Evolutionary conservation across 2,329 filamentous ascomycete genomes (phyloP), one percentile per base, ranked within the genome.

Genomic region (Hypoxylon sp.): DNA sequence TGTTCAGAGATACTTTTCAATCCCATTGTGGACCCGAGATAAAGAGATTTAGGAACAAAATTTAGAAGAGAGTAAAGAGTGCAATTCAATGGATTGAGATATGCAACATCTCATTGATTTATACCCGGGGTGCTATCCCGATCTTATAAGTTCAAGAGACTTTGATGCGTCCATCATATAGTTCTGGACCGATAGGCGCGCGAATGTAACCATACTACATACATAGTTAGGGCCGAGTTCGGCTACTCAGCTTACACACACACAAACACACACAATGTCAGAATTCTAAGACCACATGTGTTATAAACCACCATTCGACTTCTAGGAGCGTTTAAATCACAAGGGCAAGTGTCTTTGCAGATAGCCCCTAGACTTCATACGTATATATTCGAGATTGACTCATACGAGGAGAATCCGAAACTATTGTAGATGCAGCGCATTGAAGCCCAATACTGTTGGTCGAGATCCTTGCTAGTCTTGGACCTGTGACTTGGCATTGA

Each of bases 401-500:
- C 34, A 41, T 10, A 30, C 34, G 38, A 36, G 30, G 21, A 28
- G 34, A 28, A 53, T 17, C 9, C 19, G 17, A 19, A 43, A 19
- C 17, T 43, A n/a, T n/a, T n/a, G n/a, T n/a, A 21, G 38, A 13
- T 21, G 38, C 38, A 6, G 49, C 13, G 21, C 49, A 17, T 17
- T 51, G 49, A 51, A 36, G 23, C 23, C 17, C 19, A 36, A 25
- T 7, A 25, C n/a, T 17, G 25, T 23, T 57, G 41, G 14, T 9
- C 23, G 23, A 23, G 21, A 62, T 50, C 59, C 32, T 23, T 36
- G 45, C 32, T 34, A 53, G 21, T 13, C 23, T 21, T 48, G 48
- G 50, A 58, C 41, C 32, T 30, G 32, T 53, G 52, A 56, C 60
- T 68, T 64, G 60, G 65, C 65, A 65, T 36, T 43, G 17, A 50